Conservation (phyloP, 495 filamentous ascomycete species). For the Penicillium robsamsonii region DNA sequence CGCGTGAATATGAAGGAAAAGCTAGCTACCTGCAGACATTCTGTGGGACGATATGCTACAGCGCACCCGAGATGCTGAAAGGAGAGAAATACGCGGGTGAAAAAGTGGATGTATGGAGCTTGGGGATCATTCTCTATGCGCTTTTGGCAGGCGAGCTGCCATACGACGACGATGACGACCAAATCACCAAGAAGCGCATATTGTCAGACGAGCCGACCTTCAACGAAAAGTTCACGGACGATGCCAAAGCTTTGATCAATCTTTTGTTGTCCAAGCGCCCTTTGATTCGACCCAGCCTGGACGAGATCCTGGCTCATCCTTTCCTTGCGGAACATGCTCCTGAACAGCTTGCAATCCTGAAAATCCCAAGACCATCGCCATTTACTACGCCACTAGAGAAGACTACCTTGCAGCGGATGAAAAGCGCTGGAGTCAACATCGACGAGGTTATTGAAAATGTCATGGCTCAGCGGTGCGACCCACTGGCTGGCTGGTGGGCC, state of each 20-base stretch:
- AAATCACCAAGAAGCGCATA: constrained; percentile 79
- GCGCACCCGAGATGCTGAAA: constrained; percentile 96
- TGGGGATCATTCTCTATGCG: constrained; percentile 94
- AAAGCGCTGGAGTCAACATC: constrained; percentile 89
- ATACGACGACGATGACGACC: constrained; percentile 92
- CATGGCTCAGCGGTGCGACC: constrained; percentile 82
- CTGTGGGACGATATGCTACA: constrained; percentile 97
- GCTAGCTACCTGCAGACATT: constrained; percentile 95
- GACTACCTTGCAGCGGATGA: constrained; percentile 88
- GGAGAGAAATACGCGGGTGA: constrained; percentile 97
- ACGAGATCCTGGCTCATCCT: constrained; percentile 85
- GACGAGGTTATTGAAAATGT: constrained; percentile 94
- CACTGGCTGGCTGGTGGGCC: constrained; percentile 94
- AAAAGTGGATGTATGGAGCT: constrained; percentile 97
- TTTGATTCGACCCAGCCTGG: constrained; percentile 73
- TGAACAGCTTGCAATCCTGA: constrained; percentile 87
- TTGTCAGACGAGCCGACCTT: constrained; percentile 79
- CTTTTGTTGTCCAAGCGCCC: constrained; percentile 84
- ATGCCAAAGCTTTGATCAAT: constrained; percentile 73
- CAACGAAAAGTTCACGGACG: constrained; percentile 73
- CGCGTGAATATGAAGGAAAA: constrained; percentile 93
- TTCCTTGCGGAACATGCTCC: constrained; percentile 87
- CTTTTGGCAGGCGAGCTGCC: constrained; percentile 89
- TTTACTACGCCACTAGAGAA: constrained; percentile 90
- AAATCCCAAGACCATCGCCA: constrained; percentile 75